These are phyloP conservation scores for Trypanosoma scelopori DNA, from an alignment of 208 protist species.

Conservation along the genomic window DNA sequence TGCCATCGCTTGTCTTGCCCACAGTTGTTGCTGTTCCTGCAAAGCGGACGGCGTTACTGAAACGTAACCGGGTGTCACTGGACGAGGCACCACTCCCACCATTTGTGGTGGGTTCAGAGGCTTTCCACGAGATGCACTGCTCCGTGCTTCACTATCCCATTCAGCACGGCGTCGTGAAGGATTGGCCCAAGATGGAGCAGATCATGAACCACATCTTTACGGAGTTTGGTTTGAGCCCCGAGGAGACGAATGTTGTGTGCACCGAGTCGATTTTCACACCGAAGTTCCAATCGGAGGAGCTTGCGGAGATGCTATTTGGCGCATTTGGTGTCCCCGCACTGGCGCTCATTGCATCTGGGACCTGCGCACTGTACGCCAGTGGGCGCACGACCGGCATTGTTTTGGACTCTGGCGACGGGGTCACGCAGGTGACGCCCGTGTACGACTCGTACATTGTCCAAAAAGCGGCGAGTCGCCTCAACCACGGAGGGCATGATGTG, in stretches of 20 bases:
- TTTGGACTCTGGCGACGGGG: slow-evolving; percentile 96
- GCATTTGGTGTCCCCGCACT: slow-evolving; percentile 84
- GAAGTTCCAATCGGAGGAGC: slow-evolving; percentile 74
- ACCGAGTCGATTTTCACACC: slow-evolving; percentile 95
- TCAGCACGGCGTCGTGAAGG: slow-evolving; percentile 36
- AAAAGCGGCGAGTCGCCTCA: slow-evolving; percentile 32
- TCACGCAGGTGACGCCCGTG: slow-evolving; percentile 96
- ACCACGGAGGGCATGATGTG: slow-evolving; percentile 42
- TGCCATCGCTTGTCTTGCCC: slow-evolving; percentile 25
- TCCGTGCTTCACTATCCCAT: slow-evolving; percentile 30
- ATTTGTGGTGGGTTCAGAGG: slow-evolving; percentile 18
- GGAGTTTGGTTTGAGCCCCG: slow-evolving; percentile 36
- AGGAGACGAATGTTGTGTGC: slow-evolving; percentile 56
- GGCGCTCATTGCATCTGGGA: slow-evolving; percentile 79
- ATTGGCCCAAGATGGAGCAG: slow-evolving; percentile 68
- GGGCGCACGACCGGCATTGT: slow-evolving; percentile 96
- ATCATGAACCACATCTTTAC: slow-evolving; percentile 41
- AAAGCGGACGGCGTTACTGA: slow-evolving; percentile 15
- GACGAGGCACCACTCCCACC: slow-evolving; percentile 8
- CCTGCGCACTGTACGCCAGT: slow-evolving; percentile 93
- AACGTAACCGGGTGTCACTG: slow-evolving; percentile 2
- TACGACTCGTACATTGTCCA: slow-evolving; percentile 89
- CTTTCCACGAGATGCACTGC: slow-evolving; percentile 21
- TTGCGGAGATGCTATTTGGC: slow-evolving; percentile 93
- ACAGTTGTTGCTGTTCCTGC: slow-evolving; percentile 16